Conservation (phyloP, 2,329 filamentous ascomycete genomes). For the Phialocephala subalpina region DNA sequence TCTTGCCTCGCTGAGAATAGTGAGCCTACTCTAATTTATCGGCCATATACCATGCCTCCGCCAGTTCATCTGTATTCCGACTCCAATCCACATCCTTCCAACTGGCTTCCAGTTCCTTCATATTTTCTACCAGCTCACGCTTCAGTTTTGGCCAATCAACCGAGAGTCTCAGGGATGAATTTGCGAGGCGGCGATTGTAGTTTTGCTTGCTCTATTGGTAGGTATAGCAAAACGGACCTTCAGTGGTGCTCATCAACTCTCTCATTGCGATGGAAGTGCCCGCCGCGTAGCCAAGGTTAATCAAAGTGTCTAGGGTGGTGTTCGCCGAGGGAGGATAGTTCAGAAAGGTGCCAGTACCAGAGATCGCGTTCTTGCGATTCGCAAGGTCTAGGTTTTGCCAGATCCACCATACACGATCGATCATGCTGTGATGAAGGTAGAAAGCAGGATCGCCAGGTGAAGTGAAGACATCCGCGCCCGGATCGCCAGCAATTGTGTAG, state of each 20-base stretch:
- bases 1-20: no score
- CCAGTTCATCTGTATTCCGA: no score
- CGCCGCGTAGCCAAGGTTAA: conserved; percentile 22
- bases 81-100: no score
- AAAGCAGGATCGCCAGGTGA: conserved; percentile 54
- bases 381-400: conserved; percentile 55
- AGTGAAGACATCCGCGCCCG: conserved; percentile 50
- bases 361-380: conserved; percentile 36
- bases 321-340: not conserved
- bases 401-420: conserved; percentile 55
- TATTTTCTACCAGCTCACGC: no score
- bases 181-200: no score
- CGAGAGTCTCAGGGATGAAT: no score
- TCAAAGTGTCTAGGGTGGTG: conserved; percentile 13
- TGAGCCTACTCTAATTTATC: no score
- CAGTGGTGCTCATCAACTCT: conserved; percentile 24
- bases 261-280: conserved; percentile 16
- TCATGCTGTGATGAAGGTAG: conserved; percentile 53
- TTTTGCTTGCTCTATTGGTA: no score
- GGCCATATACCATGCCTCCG: no score
- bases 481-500: conserved; percentile 53
- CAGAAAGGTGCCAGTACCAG: conserved; percentile 34
- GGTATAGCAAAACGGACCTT: conserved; percentile 24
- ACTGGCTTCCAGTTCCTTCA: no score
- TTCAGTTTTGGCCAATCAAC: no score